Base-by-base conservation (phyloP, 345 rosid species). In the Melastoma malabathricum region DNA sequence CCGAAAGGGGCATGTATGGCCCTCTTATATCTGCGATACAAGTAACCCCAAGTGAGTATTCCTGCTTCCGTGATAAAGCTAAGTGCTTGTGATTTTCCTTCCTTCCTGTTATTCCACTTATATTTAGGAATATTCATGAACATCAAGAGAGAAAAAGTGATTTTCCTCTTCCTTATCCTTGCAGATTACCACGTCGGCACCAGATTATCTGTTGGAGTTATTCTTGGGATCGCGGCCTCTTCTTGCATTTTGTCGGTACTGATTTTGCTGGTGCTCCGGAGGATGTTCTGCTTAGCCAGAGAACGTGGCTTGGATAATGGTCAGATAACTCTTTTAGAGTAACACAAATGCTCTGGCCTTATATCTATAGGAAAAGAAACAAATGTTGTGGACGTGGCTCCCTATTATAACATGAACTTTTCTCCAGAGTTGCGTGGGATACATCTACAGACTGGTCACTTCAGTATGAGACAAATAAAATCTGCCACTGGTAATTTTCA, bases 11-110 rank as follows among this genome's bases (percentile, higher is more conserved):
- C 38, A 79, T 68, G 47, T 78, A 86, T 54, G 98, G 96, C 23
- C 98, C 98, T 59, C 89, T 92, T 50, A 78, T 92, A 61, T 82
- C 89, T 10, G 98, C 81, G 44, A 80, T 80, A 53, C 61, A 82
- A 13, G 65, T 92, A 44, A 80, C 85, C 50, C 86, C 89, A 8
- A 80, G 96, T 86, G 69, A 64, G 94, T 61, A 22, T 22, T 52
- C n/a, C 15, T 51, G 20, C 18, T 19, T 34, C 41, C 9, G 41
- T 34, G 41, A 34, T 34, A 34, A 12, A 34, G 25, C 25, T 34
- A 2, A 34, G 41, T 6, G 12, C 10, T 34, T 34, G 41, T 34
- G 9, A 34, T 34, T 34, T 34, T 34, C 41, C 41, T 34, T 34
- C 12, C 41, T 34, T 31, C 38, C 7, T 31, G 12, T 34, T 9